Conservation (phyloP, 108 stramenopile genomes). For the Pseudonitzschia delicatissima region DNA sequence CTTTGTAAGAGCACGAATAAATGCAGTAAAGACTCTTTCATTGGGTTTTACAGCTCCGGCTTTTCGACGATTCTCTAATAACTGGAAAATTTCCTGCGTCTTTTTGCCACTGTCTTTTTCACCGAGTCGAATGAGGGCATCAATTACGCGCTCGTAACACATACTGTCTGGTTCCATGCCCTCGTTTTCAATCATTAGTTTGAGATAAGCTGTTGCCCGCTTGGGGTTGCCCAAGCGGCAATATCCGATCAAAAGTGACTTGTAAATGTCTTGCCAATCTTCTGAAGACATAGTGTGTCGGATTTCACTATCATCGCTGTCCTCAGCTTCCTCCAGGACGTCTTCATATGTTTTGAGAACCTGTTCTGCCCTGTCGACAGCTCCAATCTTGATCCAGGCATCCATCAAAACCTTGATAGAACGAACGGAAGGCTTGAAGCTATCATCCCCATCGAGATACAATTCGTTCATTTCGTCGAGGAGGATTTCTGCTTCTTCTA, state of each 20-base stretch:
- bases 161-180: constrained; percentile 28
- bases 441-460: constrained; percentile 44
- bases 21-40: constrained; percentile 59
- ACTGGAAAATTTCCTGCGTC: constrained; percentile 46
- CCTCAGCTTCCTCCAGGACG: constrained; percentile 15
- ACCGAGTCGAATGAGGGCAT: constrained; percentile 23
- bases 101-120: constrained; percentile 29
- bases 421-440: constrained; percentile 33
- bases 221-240: constrained; percentile 17
- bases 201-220: constrained; percentile 28
- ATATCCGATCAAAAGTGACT: constrained; percentile 35
- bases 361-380: constrained; percentile 34
- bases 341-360: constrained; percentile 37
- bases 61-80: constrained; percentile 47
- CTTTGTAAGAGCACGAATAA: constrained; percentile 66
- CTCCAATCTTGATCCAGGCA: constrained; percentile 43
- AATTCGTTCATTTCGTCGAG: constrained; percentile 58
- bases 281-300: constrained; percentile 5
- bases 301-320: constrained; percentile 5
- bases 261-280: constrained; percentile 36
- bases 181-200: constrained; percentile 36
- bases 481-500: constrained; percentile 52
- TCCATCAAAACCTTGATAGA: constrained; percentile 40
- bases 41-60: constrained; percentile 47
- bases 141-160: constrained; percentile 43